phyloP scores from a whole-genome alignment of 192 early-diverging fungal genomes.

The Bifiguratus adelaidae region DNA sequence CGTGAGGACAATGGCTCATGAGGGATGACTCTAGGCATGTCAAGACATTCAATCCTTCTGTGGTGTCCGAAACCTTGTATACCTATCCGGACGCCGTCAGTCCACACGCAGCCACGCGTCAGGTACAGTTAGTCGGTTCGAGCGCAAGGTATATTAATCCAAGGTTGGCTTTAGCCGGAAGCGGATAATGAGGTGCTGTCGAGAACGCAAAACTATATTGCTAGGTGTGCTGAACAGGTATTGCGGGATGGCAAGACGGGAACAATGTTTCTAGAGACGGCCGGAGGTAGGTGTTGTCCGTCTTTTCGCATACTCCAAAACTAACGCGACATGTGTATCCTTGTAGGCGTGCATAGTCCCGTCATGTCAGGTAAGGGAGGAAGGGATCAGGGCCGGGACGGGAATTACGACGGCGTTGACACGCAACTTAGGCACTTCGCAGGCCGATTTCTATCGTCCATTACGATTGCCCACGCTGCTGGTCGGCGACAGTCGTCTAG shows the following conservation, averaged over 20 bases:
- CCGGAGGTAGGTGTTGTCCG: constrained; percentile 43
- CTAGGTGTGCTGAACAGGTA: constrained; percentile 12
- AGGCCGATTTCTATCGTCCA: constrained; percentile 57
- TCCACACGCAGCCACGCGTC: constrained; percentile 61
- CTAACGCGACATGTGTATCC: too few relatives aligned
- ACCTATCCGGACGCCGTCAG: constrained; percentile 64
- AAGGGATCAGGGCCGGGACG: too few relatives aligned
- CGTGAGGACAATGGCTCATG: too few relatives aligned
- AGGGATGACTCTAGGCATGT: constrained; percentile 50
- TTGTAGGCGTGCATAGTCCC: constrained; percentile 58
- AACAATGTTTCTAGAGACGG: constrained; percentile 58
- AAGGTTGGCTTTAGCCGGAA: constrained; percentile 19
- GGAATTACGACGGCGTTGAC: too few relatives aligned
- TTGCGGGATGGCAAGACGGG: constrained; percentile 20
- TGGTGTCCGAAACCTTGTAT: constrained; percentile 37
- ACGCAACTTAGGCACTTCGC: constrained; percentile 49
- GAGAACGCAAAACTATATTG: constrained; percentile 24
- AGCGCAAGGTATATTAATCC: not conserved
- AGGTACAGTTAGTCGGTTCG: not conserved
- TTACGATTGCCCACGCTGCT: constrained; percentile 60
- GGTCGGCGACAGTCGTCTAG: constrained; percentile 66
- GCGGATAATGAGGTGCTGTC: constrained; percentile 27
- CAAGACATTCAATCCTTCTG: constrained; percentile 25
- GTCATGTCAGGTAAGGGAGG: constrained; percentile 49
- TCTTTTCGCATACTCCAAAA: not conserved